phyloP scores from a whole-genome alignment of 352 stramenopile genomes.

The Blastocystis sp. region DNA sequence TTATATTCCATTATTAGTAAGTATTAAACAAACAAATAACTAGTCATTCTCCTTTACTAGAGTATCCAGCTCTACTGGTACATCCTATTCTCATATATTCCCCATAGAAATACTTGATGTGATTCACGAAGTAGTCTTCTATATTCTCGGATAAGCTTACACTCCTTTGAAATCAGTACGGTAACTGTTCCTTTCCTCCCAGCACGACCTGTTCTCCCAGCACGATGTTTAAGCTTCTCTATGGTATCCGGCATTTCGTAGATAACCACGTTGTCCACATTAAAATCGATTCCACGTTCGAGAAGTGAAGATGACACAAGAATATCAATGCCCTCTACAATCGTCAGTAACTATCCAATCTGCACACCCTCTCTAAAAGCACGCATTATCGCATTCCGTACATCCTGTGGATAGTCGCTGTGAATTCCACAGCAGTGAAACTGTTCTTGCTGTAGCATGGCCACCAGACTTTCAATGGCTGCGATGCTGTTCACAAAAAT shows the following conservation, averaged over 20 bases:
- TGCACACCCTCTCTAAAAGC: slow-evolving; percentile 3
- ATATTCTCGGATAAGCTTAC: neutral
- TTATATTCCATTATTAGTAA: no score
- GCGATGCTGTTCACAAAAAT: slow-evolving; percentile 52
- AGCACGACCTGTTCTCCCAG: neutral
- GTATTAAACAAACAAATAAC: no score
- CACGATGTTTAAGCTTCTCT: slow-evolving; percentile 37
- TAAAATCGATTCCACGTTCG: slow-evolving; percentile 34
- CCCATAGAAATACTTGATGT: neutral
- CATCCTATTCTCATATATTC: no score
- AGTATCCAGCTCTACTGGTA: no score
- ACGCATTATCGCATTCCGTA: neutral
- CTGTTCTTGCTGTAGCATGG: neutral
- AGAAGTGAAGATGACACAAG: slow-evolving; percentile 12
- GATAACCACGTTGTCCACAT: slow-evolving; percentile 31
- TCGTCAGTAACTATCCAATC: neutral
- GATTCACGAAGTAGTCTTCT: neutral
- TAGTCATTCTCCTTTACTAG: no score
- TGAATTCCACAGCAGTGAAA: slow-evolving; percentile 49
- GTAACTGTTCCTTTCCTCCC: slow-evolving; percentile 1
- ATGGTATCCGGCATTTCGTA: slow-evolving; percentile 51
- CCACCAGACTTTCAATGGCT: slow-evolving; percentile 22
- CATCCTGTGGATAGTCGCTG: slow-evolving; percentile 15
- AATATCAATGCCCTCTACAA: neutral
- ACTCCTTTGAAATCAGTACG: slow-evolving; percentile 24